Evolutionary conservation across 345 rosid genomes (phyloP), one percentile per base, ranked within the genome.

Genomic region (Salix koriyanagi): DNA sequence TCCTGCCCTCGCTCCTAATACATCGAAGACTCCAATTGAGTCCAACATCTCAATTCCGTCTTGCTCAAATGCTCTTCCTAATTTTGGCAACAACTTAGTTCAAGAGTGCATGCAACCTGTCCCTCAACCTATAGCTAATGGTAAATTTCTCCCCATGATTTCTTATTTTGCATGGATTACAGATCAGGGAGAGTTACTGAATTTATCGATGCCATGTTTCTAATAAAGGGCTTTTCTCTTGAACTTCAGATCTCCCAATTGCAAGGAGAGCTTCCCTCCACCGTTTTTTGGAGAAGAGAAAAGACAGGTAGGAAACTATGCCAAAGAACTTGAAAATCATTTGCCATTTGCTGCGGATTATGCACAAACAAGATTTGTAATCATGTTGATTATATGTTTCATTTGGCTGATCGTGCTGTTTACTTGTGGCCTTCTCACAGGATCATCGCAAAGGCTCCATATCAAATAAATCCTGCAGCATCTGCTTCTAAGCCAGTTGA

Each of bases 261-360:
- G 96, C 96, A n/a, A 85, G 97, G 89, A 85, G 91, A 82, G 96
- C 94, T 73, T 95, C 99, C 34, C 97, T 95, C 19, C 99, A 91
- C 79, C 88, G 99, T 72, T 95, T 95, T 89, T 48, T 95, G 72
- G 97, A 87, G 83, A 95, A 91, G 91, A 89, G 99, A 75, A 95
- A 95, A 84, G 96, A 95, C 42, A 89, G 96, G 97, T 93, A 91
- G 58, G 41, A 16, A 32, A 65, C 30, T 15, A 6, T 30, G 32
- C 32, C 18, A 14, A 66, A 15, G n/a, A 41, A 74, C 28, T 0
- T 39, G 6, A 32, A 23, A n/a, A 19, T 4, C n/a, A 44, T 65
- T 44, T 66, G 19, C 52, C 39, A 26, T 41, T 28, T 39, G 11
- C 14, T 46, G 50, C 5, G 50, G 50, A 13, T 46, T 28, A 15